These are phyloP conservation scores for Ustilago vetiveriae DNA, from an alignment of 1,284 basidiomycete genomes.

Conservation along the genomic window DNA sequence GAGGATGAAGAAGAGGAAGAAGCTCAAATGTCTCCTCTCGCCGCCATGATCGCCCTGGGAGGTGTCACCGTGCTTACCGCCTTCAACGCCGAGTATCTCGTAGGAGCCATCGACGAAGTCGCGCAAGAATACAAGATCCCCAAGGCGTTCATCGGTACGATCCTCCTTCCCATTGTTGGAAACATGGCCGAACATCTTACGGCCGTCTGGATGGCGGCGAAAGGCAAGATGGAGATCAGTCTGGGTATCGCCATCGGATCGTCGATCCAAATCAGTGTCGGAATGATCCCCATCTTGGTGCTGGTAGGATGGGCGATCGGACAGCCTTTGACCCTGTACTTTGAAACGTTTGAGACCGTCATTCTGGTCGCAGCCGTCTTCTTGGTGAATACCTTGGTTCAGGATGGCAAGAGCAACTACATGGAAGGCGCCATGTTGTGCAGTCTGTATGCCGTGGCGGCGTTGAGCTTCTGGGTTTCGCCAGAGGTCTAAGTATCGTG, in stretches of 20 bases:
- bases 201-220: slow-evolving; percentile 61
- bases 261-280: slow-evolving; percentile 70
- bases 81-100: slow-evolving; percentile 68
- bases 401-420: slow-evolving; percentile 66
- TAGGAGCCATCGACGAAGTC: slow-evolving; percentile 65
- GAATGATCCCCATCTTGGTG: slow-evolving; percentile 66
- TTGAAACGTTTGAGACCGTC: slow-evolving; percentile 65
- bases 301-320: slow-evolving; percentile 67
- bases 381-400: slow-evolving; percentile 65
- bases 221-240: slow-evolving; percentile 66
- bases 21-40: slow-evolving; percentile 60
- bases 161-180: slow-evolving; percentile 83
- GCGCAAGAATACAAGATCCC: slow-evolving; percentile 64
- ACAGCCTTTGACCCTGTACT: slow-evolving; percentile 67
- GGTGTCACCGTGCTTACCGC: slow-evolving; percentile 61
- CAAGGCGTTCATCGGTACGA: slow-evolving; percentile 69
- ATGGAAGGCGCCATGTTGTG: slow-evolving; percentile 68
- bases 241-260: slow-evolving; percentile 89
- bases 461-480: slow-evolving; percentile 63
- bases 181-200: slow-evolving; percentile 71
- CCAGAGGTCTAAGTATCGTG: slow-evolving; percentile 4
- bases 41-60: slow-evolving; percentile 58
- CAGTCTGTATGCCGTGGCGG: slow-evolving; percentile 57
- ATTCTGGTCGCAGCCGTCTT: slow-evolving; percentile 65
- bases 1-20: slow-evolving; percentile 59